Evolutionary conservation across 768 basidiomycete genomes (phyloP), one percentile per base, ranked within the genome.

Genomic region (Agrocybe pediades): DNA sequence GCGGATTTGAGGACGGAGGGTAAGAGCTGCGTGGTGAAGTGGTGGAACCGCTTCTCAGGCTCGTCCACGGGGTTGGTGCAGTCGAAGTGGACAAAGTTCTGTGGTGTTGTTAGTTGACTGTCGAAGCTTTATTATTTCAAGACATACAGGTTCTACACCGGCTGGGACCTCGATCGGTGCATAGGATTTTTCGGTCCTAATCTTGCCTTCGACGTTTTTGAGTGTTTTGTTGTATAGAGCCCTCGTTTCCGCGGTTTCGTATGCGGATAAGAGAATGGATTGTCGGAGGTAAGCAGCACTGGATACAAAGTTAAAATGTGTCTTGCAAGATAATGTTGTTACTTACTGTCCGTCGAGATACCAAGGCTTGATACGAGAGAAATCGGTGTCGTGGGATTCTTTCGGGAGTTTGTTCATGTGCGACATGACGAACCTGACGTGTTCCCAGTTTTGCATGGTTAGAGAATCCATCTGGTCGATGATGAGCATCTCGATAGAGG

Each of bases 361-460:
- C 97, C 97, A 98, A 1, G 94, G 92, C 71, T 97, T 98, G 62
- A 98, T 90, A 9, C 97, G 85, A 9, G 95, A 96, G 73, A 98
- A 98, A 70, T 98, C 97, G 20, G 90, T 84, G 56, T 95, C 90
- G 59, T 88, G 95, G 1, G 95, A 92, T 62, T 95, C 91, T 63
- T 94, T 92, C 1, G 97, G 97, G 9, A 97, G 76, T 60, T 88
- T 79, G 72, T 98, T 98, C 54, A 98, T 71, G 59, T 89, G 81
- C 6, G 84, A 84, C 60, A 99, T 79, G 46, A 97, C 83, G 65
- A 90, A 94, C 95, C 97, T 92, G 17, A 95, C 81, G 64, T 98
- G 97, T 33, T 98, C 95, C 97, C 97, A 99, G 63, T 99, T 99
- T 73, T 98, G 97, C 97, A 98, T 98, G 3, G 84, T 81, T 62